Evolutionary conservation across 176 grass and related monocot species (phyloP), one percentile per base, ranked within the genome.

Genomic region (Oryza punctata): DNA sequence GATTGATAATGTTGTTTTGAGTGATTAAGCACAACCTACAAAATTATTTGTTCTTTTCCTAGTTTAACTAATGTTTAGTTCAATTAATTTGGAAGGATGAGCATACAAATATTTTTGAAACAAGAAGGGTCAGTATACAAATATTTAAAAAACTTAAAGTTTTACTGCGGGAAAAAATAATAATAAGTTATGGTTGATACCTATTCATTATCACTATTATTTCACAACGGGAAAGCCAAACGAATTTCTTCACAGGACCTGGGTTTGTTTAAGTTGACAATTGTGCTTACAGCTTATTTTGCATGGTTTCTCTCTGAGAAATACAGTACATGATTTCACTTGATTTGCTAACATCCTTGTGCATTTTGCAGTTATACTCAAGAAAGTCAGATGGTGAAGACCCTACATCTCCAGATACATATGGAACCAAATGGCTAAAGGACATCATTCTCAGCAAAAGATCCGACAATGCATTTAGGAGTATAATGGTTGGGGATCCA

Each of bases 351-450:
- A 76, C 63, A 76, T 63, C 18, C 78, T 65, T 85, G 23, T 80
- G 3, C 63, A 27, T 80, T 26, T 82, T 80, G 44, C 90, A 95
- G 93, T 80, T 95, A 80, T 75, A 92, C 81, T 85, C 88, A 67
- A 97, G 49, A 85, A 90, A 90, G 75, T 91, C 89, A 84, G 88
- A 86, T 70, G 83, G 35, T 26, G 93, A 91, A 40, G 63, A 80
- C 72, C 75, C 84, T 77, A 82, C 84, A 13, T 78, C 87, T 77
- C 82, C 84, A 13, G 84, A 85, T 71, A 75, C 75, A 4, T 84
- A 84, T 86, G 96, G 96, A 72, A 85, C 82, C 76, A 93, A 89
- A 87, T 98, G 96, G 96, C 81, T 98, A 23, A 98, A 95, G 79
- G 93, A 98, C 68, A 78, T 71, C 16, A 82, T 98, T 79, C 91